Percentiles rank a stretch among this genome's conserved stretches.
phyloP scores from a whole-genome alignment of 192 early-diverging fungal genomes.

The Neocallimastix lanati region DNA sequence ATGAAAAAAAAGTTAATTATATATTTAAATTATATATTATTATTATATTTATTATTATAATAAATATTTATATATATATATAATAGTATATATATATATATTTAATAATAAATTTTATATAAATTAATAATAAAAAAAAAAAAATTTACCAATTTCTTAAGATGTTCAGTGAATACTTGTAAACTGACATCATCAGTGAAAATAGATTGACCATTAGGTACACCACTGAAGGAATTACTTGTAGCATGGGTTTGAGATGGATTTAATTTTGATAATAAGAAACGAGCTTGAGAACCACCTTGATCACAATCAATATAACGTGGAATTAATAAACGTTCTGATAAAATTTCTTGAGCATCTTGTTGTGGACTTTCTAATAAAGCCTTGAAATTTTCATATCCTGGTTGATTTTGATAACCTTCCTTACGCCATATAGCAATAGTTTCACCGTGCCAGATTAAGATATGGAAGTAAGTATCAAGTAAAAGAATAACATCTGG shows the following conservation, averaged over 20 bases:
- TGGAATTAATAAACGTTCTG: constrained; percentile 89
- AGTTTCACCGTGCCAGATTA: constrained; percentile 96
- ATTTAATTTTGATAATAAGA: constrained; percentile 92
- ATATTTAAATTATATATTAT: too few relatives aligned
- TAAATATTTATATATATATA: too few relatives aligned
- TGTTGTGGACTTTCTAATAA: constrained; percentile 75
- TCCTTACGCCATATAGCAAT: constrained; percentile 92
- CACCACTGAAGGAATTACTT: constrained; percentile 1
- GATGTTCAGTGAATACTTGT: constrained; percentile 90
- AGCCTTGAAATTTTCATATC: constrained; percentile 83
- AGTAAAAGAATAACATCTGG: constrained; percentile 76
- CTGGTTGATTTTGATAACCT: constrained; percentile 83
- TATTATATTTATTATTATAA: too few relatives aligned
- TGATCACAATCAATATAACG: constrained; percentile 95
- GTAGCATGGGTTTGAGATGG: constrained; percentile 85
- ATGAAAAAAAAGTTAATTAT: too few relatives aligned
- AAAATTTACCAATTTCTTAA: constrained; percentile 33
- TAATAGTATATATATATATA: too few relatives aligned
- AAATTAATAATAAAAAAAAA: too few relatives aligned
- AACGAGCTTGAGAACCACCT: constrained; percentile 90
- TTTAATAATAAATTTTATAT: too few relatives aligned
- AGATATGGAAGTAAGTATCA: constrained; percentile 97
- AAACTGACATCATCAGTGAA: constrained; percentile 95
- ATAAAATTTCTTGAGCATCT: constrained; percentile 71
- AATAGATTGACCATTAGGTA: constrained; percentile 63